These are phyloP conservation scores for Protea cynaroides DNA, from an alignment of 164 flowering plant genomes.

Conservation along the genomic window DNA sequence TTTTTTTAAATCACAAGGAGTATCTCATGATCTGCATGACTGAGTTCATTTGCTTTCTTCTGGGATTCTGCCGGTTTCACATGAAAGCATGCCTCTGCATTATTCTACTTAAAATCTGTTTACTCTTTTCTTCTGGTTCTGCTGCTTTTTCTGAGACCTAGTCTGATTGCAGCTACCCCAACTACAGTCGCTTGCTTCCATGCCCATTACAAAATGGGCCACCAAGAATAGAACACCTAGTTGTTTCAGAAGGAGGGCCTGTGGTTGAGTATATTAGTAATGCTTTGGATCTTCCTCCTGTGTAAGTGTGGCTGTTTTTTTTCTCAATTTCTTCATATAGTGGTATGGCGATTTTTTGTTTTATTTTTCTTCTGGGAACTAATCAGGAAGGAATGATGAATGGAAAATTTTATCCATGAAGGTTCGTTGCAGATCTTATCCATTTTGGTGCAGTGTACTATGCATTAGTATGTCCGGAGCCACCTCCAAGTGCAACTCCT, in stretches of 20 bases:
- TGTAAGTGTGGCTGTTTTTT: slow-evolving; percentile 41
- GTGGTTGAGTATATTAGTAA: slow-evolving; percentile 64
- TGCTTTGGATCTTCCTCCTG: slow-evolving; percentile 69
- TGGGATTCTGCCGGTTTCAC: neutral
- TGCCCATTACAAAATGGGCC: slow-evolving; percentile 59
- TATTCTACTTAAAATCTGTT: neutral
- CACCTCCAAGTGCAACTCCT: slow-evolving; percentile 83
- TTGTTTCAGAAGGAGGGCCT: slow-evolving; percentile 75
- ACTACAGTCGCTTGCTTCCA: slow-evolving; percentile 77
- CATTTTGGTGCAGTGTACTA: slow-evolving; percentile 93
- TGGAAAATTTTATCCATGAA: slow-evolving; percentile 35
- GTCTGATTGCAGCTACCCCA: slow-evolving; percentile 47
- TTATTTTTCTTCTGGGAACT: slow-evolving; percentile 1
- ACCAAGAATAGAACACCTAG: slow-evolving; percentile 86
- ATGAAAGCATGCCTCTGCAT: neutral
- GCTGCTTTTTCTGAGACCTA: neutral
- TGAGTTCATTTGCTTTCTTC: neutral
- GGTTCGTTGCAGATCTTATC: slow-evolving; percentile 95
- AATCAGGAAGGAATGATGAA: slow-evolving; percentile 16
- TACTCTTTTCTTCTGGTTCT: neutral
- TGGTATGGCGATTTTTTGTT: neutral
- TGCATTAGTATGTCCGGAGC: slow-evolving; percentile 89
- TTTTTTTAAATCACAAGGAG: too few species aligned
- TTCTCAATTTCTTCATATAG: slow-evolving; percentile 2
- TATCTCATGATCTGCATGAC: neutral